A percentile compares a stretch with the other conserved stretches of the same genome.
Conservation (phyloP, 805 yeast species). For the Ogataea polymorpha region DNA sequence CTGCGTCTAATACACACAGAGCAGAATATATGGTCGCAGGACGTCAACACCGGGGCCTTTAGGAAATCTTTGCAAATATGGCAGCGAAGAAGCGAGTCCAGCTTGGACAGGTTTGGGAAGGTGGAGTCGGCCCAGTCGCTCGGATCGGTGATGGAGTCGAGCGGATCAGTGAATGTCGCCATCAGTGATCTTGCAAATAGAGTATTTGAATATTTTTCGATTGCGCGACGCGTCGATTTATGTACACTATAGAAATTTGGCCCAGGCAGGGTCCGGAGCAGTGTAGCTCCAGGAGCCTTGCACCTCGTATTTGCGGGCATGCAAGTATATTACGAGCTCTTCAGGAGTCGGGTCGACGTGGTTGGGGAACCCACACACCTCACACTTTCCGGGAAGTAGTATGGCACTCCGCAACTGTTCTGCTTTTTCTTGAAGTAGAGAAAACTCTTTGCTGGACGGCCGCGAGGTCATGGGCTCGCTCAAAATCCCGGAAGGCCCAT, state of each 20-base stretch:
- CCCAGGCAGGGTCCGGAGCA: slow-evolving; percentile 25
- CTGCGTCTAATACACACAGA: slow-evolving; percentile 79
- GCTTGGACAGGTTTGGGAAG: slow-evolving; percentile 52
- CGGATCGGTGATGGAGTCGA: slow-evolving; percentile 54
- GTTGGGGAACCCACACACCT: slow-evolving; percentile 33
- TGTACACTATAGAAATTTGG: slow-evolving; percentile 4
- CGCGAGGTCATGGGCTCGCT: slow-evolving; percentile 1
- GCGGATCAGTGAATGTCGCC: slow-evolving; percentile 20
- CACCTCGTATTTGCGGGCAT: slow-evolving; percentile 38
- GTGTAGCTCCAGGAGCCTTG: slow-evolving; percentile 32
- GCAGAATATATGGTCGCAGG: slow-evolving; percentile 88
- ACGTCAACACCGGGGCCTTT: slow-evolving; percentile 75
- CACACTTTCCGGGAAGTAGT: slow-evolving; percentile 26
- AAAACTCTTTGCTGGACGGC: slow-evolving; percentile 13
- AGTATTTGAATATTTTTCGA: slow-evolving; percentile 8
- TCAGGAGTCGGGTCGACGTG: slow-evolving; percentile 31
- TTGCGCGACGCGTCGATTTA: slow-evolving; percentile 14
- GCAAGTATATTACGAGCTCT: slow-evolving; percentile 41
- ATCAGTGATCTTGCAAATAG: slow-evolving; percentile 5
- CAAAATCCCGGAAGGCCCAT: slow-evolving; percentile 14
- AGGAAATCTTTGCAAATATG: slow-evolving; percentile 85
- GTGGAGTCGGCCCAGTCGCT: slow-evolving; percentile 61
- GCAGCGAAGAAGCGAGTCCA: slow-evolving; percentile 76
- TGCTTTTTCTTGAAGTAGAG: slow-evolving; percentile 12
- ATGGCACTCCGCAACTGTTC: slow-evolving; percentile 15